Conservation (phyloP, 495 filamentous ascomycete genomes). For the Aspergillus hancockii region DNA sequence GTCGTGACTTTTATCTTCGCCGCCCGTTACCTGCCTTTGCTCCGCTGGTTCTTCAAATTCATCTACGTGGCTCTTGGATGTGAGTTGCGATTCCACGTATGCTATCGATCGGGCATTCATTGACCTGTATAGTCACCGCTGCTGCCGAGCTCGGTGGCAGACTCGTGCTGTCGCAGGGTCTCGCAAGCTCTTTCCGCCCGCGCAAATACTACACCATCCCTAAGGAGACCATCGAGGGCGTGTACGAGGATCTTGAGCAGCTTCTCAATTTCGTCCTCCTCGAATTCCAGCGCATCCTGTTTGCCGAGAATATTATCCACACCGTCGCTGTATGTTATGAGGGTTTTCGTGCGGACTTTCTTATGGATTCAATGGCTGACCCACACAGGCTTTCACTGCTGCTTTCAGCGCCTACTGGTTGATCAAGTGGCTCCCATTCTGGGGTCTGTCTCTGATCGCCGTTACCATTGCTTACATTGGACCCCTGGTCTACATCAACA, state of each 20-base stretch:
- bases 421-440: conserved; percentile 90
- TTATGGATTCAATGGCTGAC: conserved; percentile 11
- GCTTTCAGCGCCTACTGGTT: conserved; percentile 90
- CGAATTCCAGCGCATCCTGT: conserved; percentile 91
- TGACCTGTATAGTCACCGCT: conserved; percentile 59
- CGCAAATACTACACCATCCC: conserved; percentile 90
- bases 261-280: conserved; percentile 97
- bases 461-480: conserved; percentile 77
- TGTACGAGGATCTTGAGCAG: conserved; percentile 85
- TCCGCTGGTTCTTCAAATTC: conserved; percentile 86
- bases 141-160: conserved; percentile 76
- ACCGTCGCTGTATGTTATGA: conserved; percentile 70
- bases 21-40: conserved; percentile 83
- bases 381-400: conserved; percentile 66
- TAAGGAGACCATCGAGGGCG: conserved; percentile 74
- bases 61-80: conserved; percentile 68
- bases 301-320: conserved; percentile 85
- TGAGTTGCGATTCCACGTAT: conserved; percentile 37
- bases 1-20: conserved; percentile 81
- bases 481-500: conserved; percentile 89
- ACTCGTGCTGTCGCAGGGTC: conserved; percentile 69
- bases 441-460: conserved; percentile 81
- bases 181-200: conserved; percentile 85
- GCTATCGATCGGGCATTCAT: neutral
- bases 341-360: neutral